Evolutionary conservation across 2,329 filamentous ascomycete species (phyloP), one percentile per base, ranked within the genome.

Genomic region (Hansfordia pulvinata): DNA sequence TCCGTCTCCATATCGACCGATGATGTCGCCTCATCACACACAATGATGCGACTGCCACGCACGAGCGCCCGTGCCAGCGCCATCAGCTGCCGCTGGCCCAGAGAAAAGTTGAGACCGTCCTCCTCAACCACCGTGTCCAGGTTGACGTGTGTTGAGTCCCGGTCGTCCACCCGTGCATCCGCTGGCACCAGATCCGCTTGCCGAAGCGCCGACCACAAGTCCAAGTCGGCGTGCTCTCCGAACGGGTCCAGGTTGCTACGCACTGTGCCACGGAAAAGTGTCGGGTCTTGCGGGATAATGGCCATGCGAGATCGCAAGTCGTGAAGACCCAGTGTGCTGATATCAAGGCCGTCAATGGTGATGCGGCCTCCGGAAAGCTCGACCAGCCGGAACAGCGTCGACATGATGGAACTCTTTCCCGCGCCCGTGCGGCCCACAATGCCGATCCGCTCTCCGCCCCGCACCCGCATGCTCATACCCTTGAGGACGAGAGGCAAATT

Each of bases 1-100:
- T 98, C 90, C 3, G 88, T 96, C 47, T 94, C 88, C 62, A 94
- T 90, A 51, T 96, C 88, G 6, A 96, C 86, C 0, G 73, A 81
- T 2, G 77, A 84, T 0, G 90, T 98, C 1, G 90, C 90, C 53
- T 98, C 90, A 58, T 98, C 90, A 52, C 88, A 94, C 26, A 98
- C 77, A 41, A 96, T 94, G 53, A 96, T 94, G 40, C 80, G 83
- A 1, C 77, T 80, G 22, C 77, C 74, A 19, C 88, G 76, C 4
- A 96, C 88, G 3, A 98, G 69, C 0, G 90, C 90, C 1, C 90
- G 76, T 0, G 86, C 86, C 2, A 98, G 65, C 2, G 90, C 90
- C 80, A 96, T 93, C 25, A 96, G 70, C 53, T 96, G 90, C 3
- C 90, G 74, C 56, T 96, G 88, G 6, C 88, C 88, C 8, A 96